phyloP scores from a whole-genome alignment of 192 early-diverging fungal genomes.

The Umbelopsis sp. region DNA sequence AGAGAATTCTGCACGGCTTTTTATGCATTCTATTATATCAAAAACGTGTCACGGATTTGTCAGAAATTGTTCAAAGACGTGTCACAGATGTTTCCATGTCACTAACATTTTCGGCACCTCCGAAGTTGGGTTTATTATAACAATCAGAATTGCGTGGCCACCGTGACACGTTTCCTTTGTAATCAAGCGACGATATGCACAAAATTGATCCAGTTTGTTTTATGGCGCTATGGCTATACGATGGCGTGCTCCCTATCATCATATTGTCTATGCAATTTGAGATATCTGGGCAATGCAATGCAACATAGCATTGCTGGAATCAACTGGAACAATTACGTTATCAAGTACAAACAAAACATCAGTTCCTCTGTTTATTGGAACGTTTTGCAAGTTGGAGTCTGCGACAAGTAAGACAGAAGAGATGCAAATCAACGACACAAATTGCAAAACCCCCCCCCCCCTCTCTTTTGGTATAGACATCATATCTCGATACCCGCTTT shows the following conservation, averaged over 20 bases:
- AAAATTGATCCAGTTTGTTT: background rate
- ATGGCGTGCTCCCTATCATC: background rate
- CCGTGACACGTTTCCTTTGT: conserved; percentile 7
- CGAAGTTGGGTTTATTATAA: conserved; percentile 10
- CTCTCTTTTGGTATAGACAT: no score
- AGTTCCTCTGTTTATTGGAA: no score
- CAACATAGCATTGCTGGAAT: no score
- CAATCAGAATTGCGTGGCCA: background rate
- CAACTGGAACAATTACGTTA: no score
- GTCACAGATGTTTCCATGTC: background rate
- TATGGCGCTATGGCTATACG: background rate
- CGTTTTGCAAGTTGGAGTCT: no score
- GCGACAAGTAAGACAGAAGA: no score
- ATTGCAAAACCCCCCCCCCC: no score
- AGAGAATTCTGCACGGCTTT: background rate
- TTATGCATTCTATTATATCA: background rate
- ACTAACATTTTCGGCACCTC: background rate
- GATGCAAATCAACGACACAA: no score
- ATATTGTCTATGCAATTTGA: no score
- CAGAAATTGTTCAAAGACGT: conserved; percentile 7
- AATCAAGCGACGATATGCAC: background rate
- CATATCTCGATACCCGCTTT: no score
- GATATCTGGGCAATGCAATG: no score
- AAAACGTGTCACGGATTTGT: conserved; percentile 23
- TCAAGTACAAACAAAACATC: no score